Evolutionary conservation across 495 filamentous ascomycete genomes (phyloP).

Genomic region (Xylaria scruposa): DNA sequence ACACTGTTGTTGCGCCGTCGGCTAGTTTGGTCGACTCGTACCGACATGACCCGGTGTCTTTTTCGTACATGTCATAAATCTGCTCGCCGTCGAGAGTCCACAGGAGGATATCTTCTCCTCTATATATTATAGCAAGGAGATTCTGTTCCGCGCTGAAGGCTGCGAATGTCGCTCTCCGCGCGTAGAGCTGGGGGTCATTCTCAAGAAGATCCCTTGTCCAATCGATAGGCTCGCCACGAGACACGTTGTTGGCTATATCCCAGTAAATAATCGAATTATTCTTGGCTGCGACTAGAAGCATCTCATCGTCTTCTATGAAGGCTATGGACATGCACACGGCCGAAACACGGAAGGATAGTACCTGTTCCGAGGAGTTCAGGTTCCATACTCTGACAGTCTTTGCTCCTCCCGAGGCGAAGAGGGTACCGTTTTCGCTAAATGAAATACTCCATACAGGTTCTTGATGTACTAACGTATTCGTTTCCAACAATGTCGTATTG

Average conservation of each 20-base stretch:
- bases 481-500: slow-evolving; percentile 32
- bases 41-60: slow-evolving; percentile 28
- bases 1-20: neutral
- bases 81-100: slow-evolving; percentile 35
- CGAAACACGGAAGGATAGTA: slow-evolving; percentile 29
- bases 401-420: slow-evolving; percentile 32
- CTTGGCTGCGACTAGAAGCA: slow-evolving; percentile 31
- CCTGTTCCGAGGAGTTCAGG: slow-evolving; percentile 24
- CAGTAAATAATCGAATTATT: slow-evolving; percentile 35
- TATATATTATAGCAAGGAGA: slow-evolving; percentile 38
- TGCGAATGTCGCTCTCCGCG: slow-evolving; percentile 29
- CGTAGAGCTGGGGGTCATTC: slow-evolving; percentile 13
- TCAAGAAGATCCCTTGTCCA: slow-evolving; percentile 37
- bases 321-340: slow-evolving; percentile 28
- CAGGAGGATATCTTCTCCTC: slow-evolving; percentile 37
- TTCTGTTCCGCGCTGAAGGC: slow-evolving; percentile 27
- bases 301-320: slow-evolving; percentile 32
- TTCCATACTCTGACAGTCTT: slow-evolving; percentile 37
- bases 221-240: slow-evolving; percentile 25
- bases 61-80: slow-evolving; percentile 34
- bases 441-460: slow-evolving; percentile 30
- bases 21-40: neutral
- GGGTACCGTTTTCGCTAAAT: slow-evolving; percentile 29
- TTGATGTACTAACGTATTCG: slow-evolving; percentile 29
- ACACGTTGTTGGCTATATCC: slow-evolving; percentile 29